phyloP scores from a whole-genome alignment of 75 land plant species.

The Cupressus sempervirens region DNA sequence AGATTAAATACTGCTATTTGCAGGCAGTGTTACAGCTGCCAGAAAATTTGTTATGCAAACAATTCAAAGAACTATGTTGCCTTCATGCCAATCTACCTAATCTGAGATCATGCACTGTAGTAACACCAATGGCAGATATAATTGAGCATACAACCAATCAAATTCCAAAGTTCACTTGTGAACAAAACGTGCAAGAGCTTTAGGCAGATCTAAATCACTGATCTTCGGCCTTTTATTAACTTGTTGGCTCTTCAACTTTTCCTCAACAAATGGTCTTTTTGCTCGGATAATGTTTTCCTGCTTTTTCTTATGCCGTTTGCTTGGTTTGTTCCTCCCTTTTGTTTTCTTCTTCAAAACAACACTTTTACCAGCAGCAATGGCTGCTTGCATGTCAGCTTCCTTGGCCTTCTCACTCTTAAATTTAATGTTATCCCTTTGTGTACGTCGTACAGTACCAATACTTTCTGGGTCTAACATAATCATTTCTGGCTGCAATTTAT shows the following conservation, averaged over 20 bases:
- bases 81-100: background rate
- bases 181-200: slow-evolving; percentile 70
- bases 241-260: slow-evolving; percentile 30
- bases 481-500: slow-evolving; percentile 86
- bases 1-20: background rate
- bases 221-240: slow-evolving; percentile 40
- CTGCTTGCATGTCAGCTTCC: slow-evolving; percentile 70
- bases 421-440: slow-evolving; percentile 43
- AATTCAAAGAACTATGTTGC: background rate
- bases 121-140: background rate
- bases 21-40: background rate
- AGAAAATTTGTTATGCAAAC: background rate
- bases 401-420: slow-evolving; percentile 31
- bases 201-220: slow-evolving; percentile 43
- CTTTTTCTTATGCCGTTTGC: slow-evolving; percentile 63
- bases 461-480: slow-evolving; percentile 80
- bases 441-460: slow-evolving; percentile 61
- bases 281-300: slow-evolving; percentile 47
- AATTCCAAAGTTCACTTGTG: background rate
- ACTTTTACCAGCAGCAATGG: slow-evolving; percentile 55
- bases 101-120: background rate
- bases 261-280: slow-evolving; percentile 63
- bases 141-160: background rate
- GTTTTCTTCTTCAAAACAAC: slow-evolving; percentile 64
- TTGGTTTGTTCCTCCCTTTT: slow-evolving; percentile 87